phyloP scores from a whole-genome alignment of 139 green algal species.

The Ulvella scutata region DNA sequence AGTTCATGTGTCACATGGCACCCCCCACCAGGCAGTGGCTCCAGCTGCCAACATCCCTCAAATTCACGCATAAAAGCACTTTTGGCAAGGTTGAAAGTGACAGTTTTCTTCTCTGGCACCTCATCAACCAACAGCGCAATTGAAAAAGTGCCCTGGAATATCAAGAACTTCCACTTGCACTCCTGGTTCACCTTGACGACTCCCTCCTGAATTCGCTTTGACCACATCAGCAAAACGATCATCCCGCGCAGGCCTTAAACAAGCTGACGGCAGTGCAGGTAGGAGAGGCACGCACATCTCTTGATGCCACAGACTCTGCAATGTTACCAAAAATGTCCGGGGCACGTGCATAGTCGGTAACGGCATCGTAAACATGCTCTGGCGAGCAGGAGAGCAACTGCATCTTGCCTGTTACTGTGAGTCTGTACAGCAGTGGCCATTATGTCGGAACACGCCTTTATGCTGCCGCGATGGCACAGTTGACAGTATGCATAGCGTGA shows the following conservation, averaged over 20 bases:
- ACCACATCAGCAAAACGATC: too few relatives aligned
- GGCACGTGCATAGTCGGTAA: background rate
- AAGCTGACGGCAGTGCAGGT: too few relatives aligned
- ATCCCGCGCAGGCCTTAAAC: too few relatives aligned
- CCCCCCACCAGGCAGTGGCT: background rate
- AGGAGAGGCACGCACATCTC: background rate
- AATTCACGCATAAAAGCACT: slow-evolving; percentile 42
- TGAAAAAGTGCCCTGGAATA: slow-evolving; percentile 33
- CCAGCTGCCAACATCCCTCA: slow-evolving; percentile 25
- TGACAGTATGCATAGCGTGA: too few relatives aligned
- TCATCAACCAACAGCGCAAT: slow-evolving; percentile 23
- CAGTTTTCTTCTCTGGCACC: background rate
- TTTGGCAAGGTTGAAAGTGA: slow-evolving; percentile 30
- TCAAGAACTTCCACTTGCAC: slow-evolving; percentile 35
- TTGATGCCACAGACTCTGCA: background rate
- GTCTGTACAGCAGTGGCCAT: background rate
- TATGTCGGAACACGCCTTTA: background rate
- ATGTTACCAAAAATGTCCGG: background rate
- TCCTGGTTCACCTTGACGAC: slow-evolving; percentile 11
- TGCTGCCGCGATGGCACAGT: background rate
- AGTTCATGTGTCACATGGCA: slow-evolving; percentile 35
- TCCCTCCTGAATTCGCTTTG: background rate
- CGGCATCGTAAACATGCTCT: background rate
- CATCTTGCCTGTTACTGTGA: background rate
- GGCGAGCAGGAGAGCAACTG: background rate